A percentile compares a stretch with the other conserved stretches of the same genome.
Evolutionary conservation across 129 eudicot species (phyloP).

Genomic region (Sambucus nigra): DNA sequence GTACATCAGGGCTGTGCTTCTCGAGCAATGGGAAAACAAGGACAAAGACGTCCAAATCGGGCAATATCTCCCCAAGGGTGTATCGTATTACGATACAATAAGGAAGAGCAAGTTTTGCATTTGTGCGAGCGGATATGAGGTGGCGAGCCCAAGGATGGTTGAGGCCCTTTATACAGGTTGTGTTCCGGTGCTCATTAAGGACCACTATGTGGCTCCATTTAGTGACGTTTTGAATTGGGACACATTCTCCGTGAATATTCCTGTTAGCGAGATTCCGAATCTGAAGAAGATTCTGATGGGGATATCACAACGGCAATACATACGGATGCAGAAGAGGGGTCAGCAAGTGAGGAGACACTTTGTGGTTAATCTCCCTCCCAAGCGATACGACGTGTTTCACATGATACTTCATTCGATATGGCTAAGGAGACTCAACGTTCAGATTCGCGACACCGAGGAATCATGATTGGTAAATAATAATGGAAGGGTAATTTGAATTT

Average conservation of each 20-base stretch:
- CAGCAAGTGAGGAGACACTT: constrained; percentile 22
- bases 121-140: constrained; percentile 50
- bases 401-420: constrained; percentile 39
- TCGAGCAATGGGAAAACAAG: constrained; percentile 41
- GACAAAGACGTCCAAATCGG: constrained; percentile 29
- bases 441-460: constrained; percentile 8
- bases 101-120: constrained; percentile 36
- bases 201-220: constrained; percentile 24
- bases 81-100: constrained; percentile 23
- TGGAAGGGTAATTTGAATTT: no score
- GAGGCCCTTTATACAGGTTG: constrained; percentile 37
- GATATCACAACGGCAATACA: constrained; percentile 10
- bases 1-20: constrained; percentile 28
- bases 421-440: constrained; percentile 28
- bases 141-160: constrained; percentile 46
- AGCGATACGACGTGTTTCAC: constrained; percentile 27
- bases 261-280: constrained; percentile 18
- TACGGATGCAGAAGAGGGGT: constrained; percentile 20
- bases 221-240: constrained; percentile 32
- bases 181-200: constrained; percentile 29
- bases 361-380: constrained; percentile 25
- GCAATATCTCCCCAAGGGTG: constrained; percentile 38
- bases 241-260: constrained; percentile 23
- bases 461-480: background rate
- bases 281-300: constrained; percentile 22